These are phyloP conservation scores for Lophiostoma macrostomum DNA, from an alignment of 495 filamentous ascomycete genomes.

Conservation along the genomic window DNA sequence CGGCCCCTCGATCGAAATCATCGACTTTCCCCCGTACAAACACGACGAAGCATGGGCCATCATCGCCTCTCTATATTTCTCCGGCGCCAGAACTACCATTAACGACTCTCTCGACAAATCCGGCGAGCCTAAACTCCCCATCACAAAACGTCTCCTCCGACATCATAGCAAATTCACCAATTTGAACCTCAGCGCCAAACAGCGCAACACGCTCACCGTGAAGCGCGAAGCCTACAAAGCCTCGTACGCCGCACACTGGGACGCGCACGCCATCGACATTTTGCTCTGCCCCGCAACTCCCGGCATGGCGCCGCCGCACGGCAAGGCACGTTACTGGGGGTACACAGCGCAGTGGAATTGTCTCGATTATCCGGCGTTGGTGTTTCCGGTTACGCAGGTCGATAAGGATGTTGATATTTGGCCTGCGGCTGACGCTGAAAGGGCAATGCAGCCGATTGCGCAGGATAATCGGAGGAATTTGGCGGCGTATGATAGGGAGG, in stretches of 20 bases:
- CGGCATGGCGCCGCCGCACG: slow-evolving; percentile 57
- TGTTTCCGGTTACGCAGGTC: slow-evolving; percentile 54
- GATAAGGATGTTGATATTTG: slow-evolving; percentile 41
- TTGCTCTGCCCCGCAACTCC: slow-evolving; percentile 64
- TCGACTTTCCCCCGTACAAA: slow-evolving; percentile 62
- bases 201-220: slow-evolving; percentile 44
- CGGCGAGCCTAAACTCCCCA: slow-evolving; percentile 55
- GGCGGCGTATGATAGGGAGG: slow-evolving; percentile 37
- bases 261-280: slow-evolving; percentile 56
- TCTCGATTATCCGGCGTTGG: slow-evolving; percentile 60
- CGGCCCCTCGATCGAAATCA: slow-evolving; percentile 57
- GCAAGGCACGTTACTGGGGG: slow-evolving; percentile 63
- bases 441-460: slow-evolving; percentile 39
- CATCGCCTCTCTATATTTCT: slow-evolving; percentile 53
- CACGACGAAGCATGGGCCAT: slow-evolving; percentile 47
- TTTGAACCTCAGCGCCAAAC: slow-evolving; percentile 47
- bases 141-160: slow-evolving; percentile 52
- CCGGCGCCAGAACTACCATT: slow-evolving; percentile 57
- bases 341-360: slow-evolving; percentile 75
- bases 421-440: slow-evolving; percentile 37
- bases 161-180: too few relatives aligned
- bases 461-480: slow-evolving; percentile 45
- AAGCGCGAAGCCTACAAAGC: slow-evolving; percentile 57
- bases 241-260: slow-evolving; percentile 60
- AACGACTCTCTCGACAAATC: slow-evolving; percentile 49